Base-by-base conservation (phyloP, 1,284 basidiomycete species). In the Cryptococcus sp. region DNA sequence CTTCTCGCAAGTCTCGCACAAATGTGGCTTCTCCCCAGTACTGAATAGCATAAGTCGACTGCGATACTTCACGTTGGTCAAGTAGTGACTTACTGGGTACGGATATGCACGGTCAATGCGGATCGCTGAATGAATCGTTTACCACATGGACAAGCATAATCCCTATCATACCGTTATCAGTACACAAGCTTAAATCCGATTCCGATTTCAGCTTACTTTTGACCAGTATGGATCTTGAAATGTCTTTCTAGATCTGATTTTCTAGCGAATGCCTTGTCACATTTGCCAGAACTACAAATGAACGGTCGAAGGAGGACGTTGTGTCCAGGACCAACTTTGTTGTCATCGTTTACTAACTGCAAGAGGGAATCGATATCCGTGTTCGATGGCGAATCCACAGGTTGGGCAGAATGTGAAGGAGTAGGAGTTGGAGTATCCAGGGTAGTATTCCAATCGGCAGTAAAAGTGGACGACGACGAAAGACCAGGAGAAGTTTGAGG, bases 21-120 rank as follows among this genome's bases (percentile, higher is more conserved):
- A 70, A 66, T 83, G 82, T 2, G 82, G 82, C 49, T 79, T 75
- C 63, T 83, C 82, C 43, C 82, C 82, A 32, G 81, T 81, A 67
- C 80, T 78, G 64, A 73, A 66, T 30, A 64, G 68, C 31, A 14
- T 58, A 43, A 63, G 42, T 45, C n/a, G 4, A 10, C 2, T 41
- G 10, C 38, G 23, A 34, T 5, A 10, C 23, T 34, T 15, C 41
- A 4, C 13, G 47, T 23, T n/a, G 50, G 49, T 2, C 13, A 33
- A 6, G 36, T 32, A n/a, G 43, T 13, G 33, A 63, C 77, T 69
- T 50, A 80, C 80, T 80, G 79, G 5, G 73, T 74, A 38, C 78
- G 68, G 38, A 70, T 72, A 58, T 79, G 78, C 0, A 78, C 77
- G 2, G 76, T 77, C 55, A 76, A 55, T 4, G 76, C 76, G 4